A percentile compares a stretch with the other conserved stretches of the same genome.
Conservation (phyloP, 805 yeast genomes). For the Teunomyces stri region DNA sequence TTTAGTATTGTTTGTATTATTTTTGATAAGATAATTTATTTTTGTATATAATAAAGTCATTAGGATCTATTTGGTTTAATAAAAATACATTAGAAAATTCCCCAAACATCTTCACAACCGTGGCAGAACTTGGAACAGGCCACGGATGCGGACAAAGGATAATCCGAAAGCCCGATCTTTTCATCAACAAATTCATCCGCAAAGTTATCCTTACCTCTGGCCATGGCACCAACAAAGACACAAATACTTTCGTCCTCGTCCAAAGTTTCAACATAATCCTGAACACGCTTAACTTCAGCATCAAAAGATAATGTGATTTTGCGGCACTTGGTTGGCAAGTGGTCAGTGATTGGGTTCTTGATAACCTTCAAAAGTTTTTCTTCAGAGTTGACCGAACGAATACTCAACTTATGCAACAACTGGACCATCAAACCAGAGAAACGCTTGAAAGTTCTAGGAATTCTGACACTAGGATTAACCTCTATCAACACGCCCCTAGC, state of each 20-base stretch:
- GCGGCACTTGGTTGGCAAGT: conserved; percentile 92
- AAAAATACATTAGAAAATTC: conserved; percentile 44
- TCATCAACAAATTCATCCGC: conserved; percentile 98
- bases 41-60: conserved; percentile 3
- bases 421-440: conserved; percentile 98
- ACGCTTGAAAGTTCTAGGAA: conserved; percentile 97
- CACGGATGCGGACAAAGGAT: conserved; percentile 94
- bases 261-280: conserved; percentile 77
- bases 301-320: conserved; percentile 91
- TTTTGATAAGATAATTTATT: not conserved
- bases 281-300: conserved; percentile 82
- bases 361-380: conserved; percentile 91
- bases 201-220: conserved; percentile 94
- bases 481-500: conserved; percentile 93
- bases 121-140: conserved; percentile 98
- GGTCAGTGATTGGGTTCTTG: conserved; percentile 96
- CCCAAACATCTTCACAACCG: conserved; percentile 99
- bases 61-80: conserved; percentile 3
- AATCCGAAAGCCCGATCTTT: conserved; percentile 91
- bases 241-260: conserved; percentile 92
- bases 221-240: conserved; percentile 99
- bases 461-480: conserved; percentile 93
- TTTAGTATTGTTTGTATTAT: not conserved
- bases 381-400: conserved; percentile 92
- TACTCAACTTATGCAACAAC: conserved; percentile 84